Evolutionary conservation across 192 early-diverging fungal genomes (phyloP).

Genomic region (Dispira parvispora): DNA sequence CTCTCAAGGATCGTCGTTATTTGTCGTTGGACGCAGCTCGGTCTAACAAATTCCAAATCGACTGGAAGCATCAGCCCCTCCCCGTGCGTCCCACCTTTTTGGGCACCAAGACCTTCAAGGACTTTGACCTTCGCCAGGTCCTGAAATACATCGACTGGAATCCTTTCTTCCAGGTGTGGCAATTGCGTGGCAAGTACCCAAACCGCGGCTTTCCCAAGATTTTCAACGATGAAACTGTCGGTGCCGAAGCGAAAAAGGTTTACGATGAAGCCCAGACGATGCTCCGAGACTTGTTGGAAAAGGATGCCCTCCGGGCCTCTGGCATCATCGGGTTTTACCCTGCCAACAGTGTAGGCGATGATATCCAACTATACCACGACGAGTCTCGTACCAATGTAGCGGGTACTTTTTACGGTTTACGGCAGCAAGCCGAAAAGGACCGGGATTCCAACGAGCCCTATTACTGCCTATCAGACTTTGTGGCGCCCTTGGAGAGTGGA

Average conservation of each 20-base stretch:
- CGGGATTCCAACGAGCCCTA: constrained; percentile 71
- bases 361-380: constrained; percentile 73
- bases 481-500: constrained; percentile 59
- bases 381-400: constrained; percentile 46
- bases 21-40: constrained; percentile 54
- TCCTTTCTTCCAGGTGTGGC: constrained; percentile 98
- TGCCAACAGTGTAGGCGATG: constrained; percentile 75
- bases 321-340: constrained; percentile 82
- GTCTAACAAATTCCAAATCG: constrained; percentile 40
- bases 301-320: constrained; percentile 50
- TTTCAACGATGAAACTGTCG: constrained; percentile 88
- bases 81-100: constrained; percentile 69
- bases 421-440: constrained; percentile 75
- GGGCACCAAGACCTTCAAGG: constrained; percentile 60
- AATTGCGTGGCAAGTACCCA: constrained; percentile 87
- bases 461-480: constrained; percentile 79
- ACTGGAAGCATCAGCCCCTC: constrained; percentile 45
- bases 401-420: constrained; percentile 72
- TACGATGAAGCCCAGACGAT: constrained; percentile 71
- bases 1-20: constrained; percentile 70
- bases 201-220: constrained; percentile 96
- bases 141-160: constrained; percentile 93
- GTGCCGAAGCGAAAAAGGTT: constrained; percentile 76
- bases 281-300: constrained; percentile 61
- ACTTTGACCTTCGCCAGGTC: constrained; percentile 58